Evolutionary conservation across 192 early-diverging fungal species (phyloP), one percentile per base, ranked within the genome.

Genomic region (Dissophora globulifera): DNA sequence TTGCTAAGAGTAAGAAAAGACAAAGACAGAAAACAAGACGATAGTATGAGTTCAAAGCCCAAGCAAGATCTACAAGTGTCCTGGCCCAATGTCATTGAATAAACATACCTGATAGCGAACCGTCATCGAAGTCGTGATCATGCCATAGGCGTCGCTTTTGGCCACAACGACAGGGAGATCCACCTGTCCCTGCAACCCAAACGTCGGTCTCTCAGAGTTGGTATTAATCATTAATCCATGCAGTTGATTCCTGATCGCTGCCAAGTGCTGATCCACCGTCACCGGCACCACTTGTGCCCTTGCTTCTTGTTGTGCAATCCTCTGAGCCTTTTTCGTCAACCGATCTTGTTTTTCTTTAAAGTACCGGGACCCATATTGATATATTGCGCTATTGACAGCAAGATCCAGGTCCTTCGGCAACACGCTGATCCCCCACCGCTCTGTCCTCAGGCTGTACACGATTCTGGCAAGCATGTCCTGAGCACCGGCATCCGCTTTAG

Each of bases 401-500:
- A 19, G 35, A 52, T 69, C 67, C 25, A 38, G 4, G 2, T 70
- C 50, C 9, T 19, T 7, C 0, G 22, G 6, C 17, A 4, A 16
- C 1, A 70, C 33, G 2, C 17, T 19, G 17, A n/a, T 46, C 13
- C 31, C 22, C 67, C 67, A 70, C 10, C 45, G 52, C 31, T 54
- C 25, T 20, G 43, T 27, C 13, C 67, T 38, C 32, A 52, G 50
- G 5, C 20, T 53, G 32, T 29, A 60, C 6, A 70, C 43, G 8
- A 70, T 42, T 23, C 38, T 35, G 2, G 58, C 49, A 13, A 70
- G 53, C 58, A 55, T 55, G 12, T 70, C 58, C 50, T 70, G 67
- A 51, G 29, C 27, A 8, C 6, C 31, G 11, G 58, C 11, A 0
- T 31, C 17, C 5, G 40, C 26, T 0, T 5, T n/a, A 5, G 40